These are phyloP conservation scores for Populus tremula DNA, from an alignment of 345 rosid genomes.

Conservation along the genomic window DNA sequence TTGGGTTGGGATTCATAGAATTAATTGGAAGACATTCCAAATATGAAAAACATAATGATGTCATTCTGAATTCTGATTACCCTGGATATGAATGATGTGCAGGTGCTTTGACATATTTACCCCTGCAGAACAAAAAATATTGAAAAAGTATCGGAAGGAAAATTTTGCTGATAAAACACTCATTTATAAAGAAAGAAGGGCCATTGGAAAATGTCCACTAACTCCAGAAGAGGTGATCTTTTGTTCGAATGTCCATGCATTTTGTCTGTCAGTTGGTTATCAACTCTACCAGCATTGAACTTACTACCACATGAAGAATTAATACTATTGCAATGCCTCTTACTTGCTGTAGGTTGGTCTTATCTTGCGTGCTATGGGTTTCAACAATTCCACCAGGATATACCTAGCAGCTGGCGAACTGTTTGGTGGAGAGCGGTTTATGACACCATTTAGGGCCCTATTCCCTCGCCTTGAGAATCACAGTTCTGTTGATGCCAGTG, in stretches of 20 bases:
- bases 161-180: conserved; percentile 79
- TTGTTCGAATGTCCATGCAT: not conserved
- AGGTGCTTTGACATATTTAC: conserved; percentile 94
- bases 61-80: conserved; percentile 1
- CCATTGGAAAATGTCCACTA: conserved; percentile 85
- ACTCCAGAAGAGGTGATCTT: conserved; percentile 82
- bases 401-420: conserved; percentile 94
- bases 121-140: conserved; percentile 64
- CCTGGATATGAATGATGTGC: conserved; percentile 14
- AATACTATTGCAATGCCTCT: conserved; percentile 11
- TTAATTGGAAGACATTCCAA: not conserved
- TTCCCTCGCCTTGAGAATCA: conserved; percentile 94
- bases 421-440: conserved; percentile 88
- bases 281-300: not conserved
- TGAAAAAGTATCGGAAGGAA: conserved; percentile 75
- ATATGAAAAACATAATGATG: conserved; percentile 3
- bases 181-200: conserved; percentile 66
- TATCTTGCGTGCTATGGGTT: conserved; percentile 80
- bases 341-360: conserved; percentile 75
- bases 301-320: not conserved
- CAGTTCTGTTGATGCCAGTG: conserved; percentile 75
- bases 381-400: conserved; percentile 84
- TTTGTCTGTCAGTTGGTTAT: not conserved
- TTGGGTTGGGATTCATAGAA: not conserved
- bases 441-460: conserved; percentile 73